Evolutionary conservation across 371 early-diverging fungal species (phyloP), one percentile per base, ranked within the genome.

Genomic region (Blyttiomyces sp.): DNA sequence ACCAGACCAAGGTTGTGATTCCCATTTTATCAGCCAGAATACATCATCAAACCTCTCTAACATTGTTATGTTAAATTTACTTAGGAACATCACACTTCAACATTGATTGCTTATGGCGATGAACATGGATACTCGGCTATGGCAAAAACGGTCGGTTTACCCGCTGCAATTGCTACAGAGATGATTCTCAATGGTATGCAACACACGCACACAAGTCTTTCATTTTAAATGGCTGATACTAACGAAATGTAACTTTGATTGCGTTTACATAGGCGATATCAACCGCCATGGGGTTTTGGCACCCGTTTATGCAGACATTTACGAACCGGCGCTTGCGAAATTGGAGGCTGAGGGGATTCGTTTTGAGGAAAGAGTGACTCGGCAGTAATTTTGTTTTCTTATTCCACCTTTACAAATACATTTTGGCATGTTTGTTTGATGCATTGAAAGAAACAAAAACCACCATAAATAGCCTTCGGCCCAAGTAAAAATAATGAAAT

Each of bases 81-180:
- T 2, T 66, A 82, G 68, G 88, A 94, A 82, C 88, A 87, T 17
- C 88, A 89, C 66, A 93, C 93, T 0, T 91, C 94, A 1, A 95
- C 97, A 23, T 72, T 96, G 55, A 75, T 96, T 55, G 91, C 90
- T 59, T 98, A 91, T 69, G 98, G 97, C 59, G 87, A 88, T 49
- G 92, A 93, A 13, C 77, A 81, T 57, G 92, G 91, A n/a, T 86
- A 83, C 77, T 83, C 89, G 44, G 95, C 97, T 42, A 98, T 98
- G 98, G 96, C 98, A 42, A 92, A 84, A 65, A 92, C 96, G n/a
- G 98, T 98, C 30, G 97, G 97, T 61, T 84, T 92, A 39, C 98
- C 98, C 39, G 94, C 94, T 60, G 98, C 93, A 70, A 94, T 98
- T 73, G 95, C 94, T 28, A 84, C 88, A 7, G 91, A 96, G 72